Conservation (phyloP, 768 basidiomycete genomes). For the Pleurotus tuber-regium region DNA sequence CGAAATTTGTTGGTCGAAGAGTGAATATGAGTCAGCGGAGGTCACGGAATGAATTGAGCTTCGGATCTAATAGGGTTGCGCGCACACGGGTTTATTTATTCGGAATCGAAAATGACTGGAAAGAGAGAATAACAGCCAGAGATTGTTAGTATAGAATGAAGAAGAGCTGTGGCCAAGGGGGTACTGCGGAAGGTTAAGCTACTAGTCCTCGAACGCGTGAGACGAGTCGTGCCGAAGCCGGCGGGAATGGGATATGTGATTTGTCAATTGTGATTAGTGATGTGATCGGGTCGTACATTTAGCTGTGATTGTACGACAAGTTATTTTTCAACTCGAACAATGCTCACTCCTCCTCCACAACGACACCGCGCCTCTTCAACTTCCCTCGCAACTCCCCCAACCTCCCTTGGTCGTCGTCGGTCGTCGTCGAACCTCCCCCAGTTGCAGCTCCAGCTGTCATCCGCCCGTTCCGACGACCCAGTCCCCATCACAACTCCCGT, state of each 20-base stretch:
- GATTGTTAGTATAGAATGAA: too few relatives aligned
- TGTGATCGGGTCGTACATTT: not conserved
- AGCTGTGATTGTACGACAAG: slow-evolving; percentile 20
- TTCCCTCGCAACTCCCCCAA: slow-evolving; percentile 49
- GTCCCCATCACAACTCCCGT: slow-evolving; percentile 12
- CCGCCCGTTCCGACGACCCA: slow-evolving; percentile 15
- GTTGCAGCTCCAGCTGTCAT: slow-evolving; percentile 30
- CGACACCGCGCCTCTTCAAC: slow-evolving; percentile 60
- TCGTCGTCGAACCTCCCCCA: slow-evolving; percentile 51
- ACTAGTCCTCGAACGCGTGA: too few relatives aligned
- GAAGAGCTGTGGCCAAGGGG: too few relatives aligned
- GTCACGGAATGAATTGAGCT: too few relatives aligned
- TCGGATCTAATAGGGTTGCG: too few relatives aligned
- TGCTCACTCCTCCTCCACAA: slow-evolving; percentile 31
- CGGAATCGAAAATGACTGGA: too few relatives aligned
- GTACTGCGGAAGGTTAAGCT: too few relatives aligned
- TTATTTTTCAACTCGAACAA: slow-evolving; percentile 13
- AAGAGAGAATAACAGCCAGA: too few relatives aligned
- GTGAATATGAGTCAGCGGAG: too few relatives aligned
- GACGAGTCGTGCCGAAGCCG: not conserved
- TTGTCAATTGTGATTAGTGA: not conserved
- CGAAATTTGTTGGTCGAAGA: too few relatives aligned
- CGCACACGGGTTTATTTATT: too few relatives aligned
- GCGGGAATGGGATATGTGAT: not conserved
- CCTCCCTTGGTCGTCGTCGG: slow-evolving; percentile 47